phyloP scores from a whole-genome alignment of 495 filamentous ascomycete species.

The Aspergillus affinis region DNA sequence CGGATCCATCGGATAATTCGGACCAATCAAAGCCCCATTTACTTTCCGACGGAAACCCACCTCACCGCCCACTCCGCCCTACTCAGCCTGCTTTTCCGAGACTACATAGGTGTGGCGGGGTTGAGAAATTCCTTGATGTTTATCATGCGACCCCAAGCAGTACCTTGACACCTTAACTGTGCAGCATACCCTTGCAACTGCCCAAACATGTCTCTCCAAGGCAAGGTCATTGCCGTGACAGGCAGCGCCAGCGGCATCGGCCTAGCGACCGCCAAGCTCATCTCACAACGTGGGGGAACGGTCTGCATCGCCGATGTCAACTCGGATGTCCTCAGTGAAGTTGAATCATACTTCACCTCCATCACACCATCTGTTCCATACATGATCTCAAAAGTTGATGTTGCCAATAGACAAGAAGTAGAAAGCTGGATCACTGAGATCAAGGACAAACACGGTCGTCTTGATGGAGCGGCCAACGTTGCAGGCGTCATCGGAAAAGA shows the following conservation, averaged over 20 bases:
- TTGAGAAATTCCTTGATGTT: neutral
- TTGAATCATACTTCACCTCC: neutral
- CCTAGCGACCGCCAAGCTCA: neutral
- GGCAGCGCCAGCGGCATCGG: slow-evolving; percentile 1
- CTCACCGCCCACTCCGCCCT: neutral
- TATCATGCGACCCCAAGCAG: neutral
- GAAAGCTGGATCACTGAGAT: neutral
- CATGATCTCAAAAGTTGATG: neutral
- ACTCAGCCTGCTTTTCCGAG: neutral
- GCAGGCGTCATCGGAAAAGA: neutral
- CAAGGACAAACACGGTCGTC: neutral
- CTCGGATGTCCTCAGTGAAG: neutral
- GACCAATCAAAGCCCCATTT: neutral
- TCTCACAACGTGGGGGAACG: neutral
- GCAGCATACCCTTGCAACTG: neutral
- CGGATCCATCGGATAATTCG: neutral
- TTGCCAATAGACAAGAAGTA: neutral
- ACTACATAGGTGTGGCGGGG: neutral
- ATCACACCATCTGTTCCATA: neutral
- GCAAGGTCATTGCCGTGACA: neutral
- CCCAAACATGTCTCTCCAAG: neutral
- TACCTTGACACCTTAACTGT: neutral
- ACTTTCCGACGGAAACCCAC: neutral
- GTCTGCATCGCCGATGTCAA: slow-evolving; percentile 2
- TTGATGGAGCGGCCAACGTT: slow-evolving; percentile 1